Evolutionary conservation across 2,329 filamentous ascomycete species (phyloP), one percentile per base, ranked within the genome.

Genomic region (Beauveria sp.): DNA sequence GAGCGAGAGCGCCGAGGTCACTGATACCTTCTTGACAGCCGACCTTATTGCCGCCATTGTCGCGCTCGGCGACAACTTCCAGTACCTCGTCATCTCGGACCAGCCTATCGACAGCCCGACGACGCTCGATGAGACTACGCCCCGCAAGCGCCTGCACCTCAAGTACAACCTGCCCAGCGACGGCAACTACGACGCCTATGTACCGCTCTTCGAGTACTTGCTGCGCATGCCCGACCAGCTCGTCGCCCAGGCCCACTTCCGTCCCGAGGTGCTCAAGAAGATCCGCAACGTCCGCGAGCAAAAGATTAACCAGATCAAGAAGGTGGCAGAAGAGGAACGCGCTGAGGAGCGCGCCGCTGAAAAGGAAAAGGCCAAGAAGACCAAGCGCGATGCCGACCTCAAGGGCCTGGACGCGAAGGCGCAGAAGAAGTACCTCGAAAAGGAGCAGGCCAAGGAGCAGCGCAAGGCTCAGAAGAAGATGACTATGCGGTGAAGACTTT

Each of bases 1-100:
- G 94, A 96, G 87, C 71, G 94, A 99, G 81, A 96, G 88, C 75
- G 92, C 92, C 62, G 94, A 97, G 77, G 88, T 99, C 68, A 97
- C 92, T 14, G 90, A 97, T 51, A 80, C 85, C 7, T 79, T 99
- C 66, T 83, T 99, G 55, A 96, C 91, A 4, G 83, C 89, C n/a
- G 93, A 97, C 68, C 82, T 99, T 43, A 83, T 91, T 74, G 84
- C 89, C 69, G 92, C 90, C 18, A 80, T 96, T 65, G 83, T 89
- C 69, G 77, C 87, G 57, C 91, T 91, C 5, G 93, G 93, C 34
- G 88, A 93, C 63, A 55, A 65, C 56, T 86, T 96, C 66, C 91
- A 97, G 73, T 93, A 92, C 68, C 76, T 99, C 63, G 89, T 99
- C 69, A 80, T 97, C 56, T 89, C 88, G 22, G 94, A 99, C 73